Base-by-base conservation (phyloP, 371 early-diverging fungal species). In the Mucor lusitanicus region DNA sequence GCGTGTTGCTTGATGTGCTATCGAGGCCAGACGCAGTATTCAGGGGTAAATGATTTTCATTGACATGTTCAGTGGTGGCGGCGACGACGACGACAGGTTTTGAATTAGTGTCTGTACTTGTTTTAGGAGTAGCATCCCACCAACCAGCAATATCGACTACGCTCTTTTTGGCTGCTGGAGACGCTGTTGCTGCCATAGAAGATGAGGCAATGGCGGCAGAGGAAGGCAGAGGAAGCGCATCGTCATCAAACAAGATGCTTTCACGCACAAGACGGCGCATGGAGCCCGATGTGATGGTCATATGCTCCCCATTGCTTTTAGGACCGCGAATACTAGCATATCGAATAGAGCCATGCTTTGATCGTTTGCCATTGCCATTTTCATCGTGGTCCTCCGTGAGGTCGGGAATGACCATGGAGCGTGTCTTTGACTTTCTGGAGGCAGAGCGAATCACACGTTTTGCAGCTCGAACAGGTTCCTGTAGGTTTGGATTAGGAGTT, bases 261-360 rank as follows among this genome's bases (percentile, higher is more conserved):
- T 81, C 73, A 28, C 81, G 74, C 12, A 78, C 71, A 9, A 78
- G 30, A 13, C 81, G 74, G 35, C 78, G 48, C 46, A 78, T 72
- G 2, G 81, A 76, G 7, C 81, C 81, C 1, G 81, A 70, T 8
- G 75, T 71, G 3, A 76, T 63, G 9, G 76, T 74, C 30, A 67
- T 61, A 61, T 68, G 69, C 12, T 72, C 72, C 12, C 32, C 56
- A 33, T 64, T 69, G n/a, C 19, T 46, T 13, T 48, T 59, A 27
- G 56, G 63, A 13, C 46, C 63, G 33, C 68, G 68, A 53, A 53
- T 28, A 32, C 66, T 65, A 27, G 44, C n/a, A 35, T 46, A 68
- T 12, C 68, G 57, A n/a, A 68, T 32, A 4, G 72, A 62, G 6
- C 60, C 62, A 33, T 58, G 58, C 25, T 65, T 72, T 21, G 21